A percentile compares a stretch with the other conserved stretches of the same genome.
Evolutionary conservation across 225 moss, liverwort and hornwort species (phyloP).

Genomic region (Physcomitrium patens): DNA sequence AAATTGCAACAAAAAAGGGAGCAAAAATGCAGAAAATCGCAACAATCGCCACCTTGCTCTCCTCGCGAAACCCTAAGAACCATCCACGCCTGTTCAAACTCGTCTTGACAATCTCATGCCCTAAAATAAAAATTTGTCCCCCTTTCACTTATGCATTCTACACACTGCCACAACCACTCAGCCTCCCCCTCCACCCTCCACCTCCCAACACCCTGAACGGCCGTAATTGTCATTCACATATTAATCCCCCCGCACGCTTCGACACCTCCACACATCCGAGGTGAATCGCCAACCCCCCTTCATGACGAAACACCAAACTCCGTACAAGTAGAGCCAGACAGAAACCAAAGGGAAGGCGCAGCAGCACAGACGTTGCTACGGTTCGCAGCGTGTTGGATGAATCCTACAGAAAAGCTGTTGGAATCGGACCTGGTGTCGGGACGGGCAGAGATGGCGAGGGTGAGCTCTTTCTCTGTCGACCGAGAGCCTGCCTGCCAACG

Average conservation of each 20-base stretch:
- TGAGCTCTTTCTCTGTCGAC: no score
- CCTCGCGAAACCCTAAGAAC: conserved; percentile 36
- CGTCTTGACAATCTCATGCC: conserved; percentile 22
- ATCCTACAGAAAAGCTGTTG: no score
- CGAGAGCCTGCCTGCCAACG: no score
- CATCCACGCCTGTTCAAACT: conserved; percentile 1
- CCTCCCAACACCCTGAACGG: background rate
- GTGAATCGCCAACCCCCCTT: background rate
- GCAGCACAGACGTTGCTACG: background rate
- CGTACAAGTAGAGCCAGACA: background rate
- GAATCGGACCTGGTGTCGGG: background rate
- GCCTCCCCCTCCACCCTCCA: background rate
- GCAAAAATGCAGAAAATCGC: background rate
- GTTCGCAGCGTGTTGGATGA: no score
- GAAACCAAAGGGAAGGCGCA: no score
- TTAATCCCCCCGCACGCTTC: background rate
- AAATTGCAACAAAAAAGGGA: background rate
- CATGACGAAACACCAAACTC: background rate
- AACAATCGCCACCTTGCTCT: background rate
- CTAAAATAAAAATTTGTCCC: conserved; percentile 15
- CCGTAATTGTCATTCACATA: background rate
- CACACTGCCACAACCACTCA: background rate
- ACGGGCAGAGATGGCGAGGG: background rate
- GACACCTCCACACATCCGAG: background rate
- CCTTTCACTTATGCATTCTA: background rate